Evolutionary conservation across 108 stramenopile species (phyloP), one percentile per base, ranked within the genome.

Genomic region (Pinguiococcus pyrenoidosus): DNA sequence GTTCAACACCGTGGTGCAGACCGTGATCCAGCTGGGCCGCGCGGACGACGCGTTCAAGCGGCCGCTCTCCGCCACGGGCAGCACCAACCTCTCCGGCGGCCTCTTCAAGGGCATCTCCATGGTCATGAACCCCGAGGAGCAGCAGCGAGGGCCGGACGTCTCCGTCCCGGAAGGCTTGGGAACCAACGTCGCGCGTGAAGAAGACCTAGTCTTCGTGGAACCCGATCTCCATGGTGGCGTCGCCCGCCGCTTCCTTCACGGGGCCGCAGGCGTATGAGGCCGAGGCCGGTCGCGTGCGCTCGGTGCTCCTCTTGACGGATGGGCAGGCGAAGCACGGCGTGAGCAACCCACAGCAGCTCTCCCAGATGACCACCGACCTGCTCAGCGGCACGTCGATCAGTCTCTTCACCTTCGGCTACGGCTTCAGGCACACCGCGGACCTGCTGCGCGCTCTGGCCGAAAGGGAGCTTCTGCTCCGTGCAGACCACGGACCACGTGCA

Each of bases 321-420:
- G 80, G 80, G 12, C 69, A 60, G 30, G 76, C 79, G n/a, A 80
- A 80, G 40, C 32, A 17, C 33, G 79, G 79, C 7, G 46, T 77
- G 17, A 46, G 62, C 0, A 36, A 44, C 17, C 32, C 56, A 7
- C 40, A 38, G n/a, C 66, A 51, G 4, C 49, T 76, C 3, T 39
- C 41, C 4, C 16, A 46, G 30, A 39, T 35, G 59, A n/a, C n/a
- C n/a, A n/a, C n/a, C n/a, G n/a, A n/a, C n/a, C n/a, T n/a, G n/a
- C 64, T 3, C 47, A 9, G 30, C 44, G 27, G 37, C 22, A 43
- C 65, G 12, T 38, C 66, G 9, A 64, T 70, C 30, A 53, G 54
- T 1, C 54, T 79, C 37, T 69, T 71, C 46, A 69, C 64, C 8
- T 81, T 81, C 39, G 80, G 80, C 17, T 81, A 81, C 43, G 80